Evolutionary conservation across 176 grass and related monocot species (phyloP).

Genomic region (Poa annua): DNA sequence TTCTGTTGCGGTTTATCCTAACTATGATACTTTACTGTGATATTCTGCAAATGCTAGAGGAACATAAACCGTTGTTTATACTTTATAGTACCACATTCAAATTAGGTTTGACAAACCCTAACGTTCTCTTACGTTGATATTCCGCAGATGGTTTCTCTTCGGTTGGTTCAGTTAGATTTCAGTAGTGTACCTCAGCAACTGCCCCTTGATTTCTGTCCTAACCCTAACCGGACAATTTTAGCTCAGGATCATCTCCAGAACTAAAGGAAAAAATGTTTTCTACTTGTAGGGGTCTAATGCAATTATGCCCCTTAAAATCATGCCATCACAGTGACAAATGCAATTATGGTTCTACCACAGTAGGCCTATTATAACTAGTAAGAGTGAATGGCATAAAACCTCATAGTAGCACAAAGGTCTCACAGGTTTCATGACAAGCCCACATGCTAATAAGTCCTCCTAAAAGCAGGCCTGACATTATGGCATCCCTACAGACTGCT

Average conservation of each 20-base stretch:
- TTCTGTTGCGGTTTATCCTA: too few species aligned
- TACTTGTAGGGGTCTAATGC: background rate
- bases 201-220: background rate
- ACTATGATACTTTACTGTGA: too few species aligned
- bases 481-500: slow-evolving; percentile 43
- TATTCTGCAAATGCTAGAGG: too few species aligned
- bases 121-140: background rate
- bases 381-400: slow-evolving; percentile 38
- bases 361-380: slow-evolving; percentile 38
- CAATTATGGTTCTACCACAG: slow-evolving; percentile 2
- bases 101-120: too few species aligned
- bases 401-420: slow-evolving; percentile 35
- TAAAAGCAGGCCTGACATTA: slow-evolving; percentile 51
- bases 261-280: background rate
- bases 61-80: too few species aligned
- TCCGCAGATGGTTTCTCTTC: background rate
- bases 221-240: background rate
- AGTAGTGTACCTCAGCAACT: background rate
- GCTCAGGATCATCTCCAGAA: background rate
- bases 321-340: background rate
- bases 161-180: background rate
- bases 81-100: too few species aligned
- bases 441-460: slow-evolving; percentile 50
- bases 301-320: background rate
- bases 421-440: slow-evolving; percentile 41